Conservation (phyloP, 176 grass and related monocot genomes). For the Oryza officinalis region DNA sequence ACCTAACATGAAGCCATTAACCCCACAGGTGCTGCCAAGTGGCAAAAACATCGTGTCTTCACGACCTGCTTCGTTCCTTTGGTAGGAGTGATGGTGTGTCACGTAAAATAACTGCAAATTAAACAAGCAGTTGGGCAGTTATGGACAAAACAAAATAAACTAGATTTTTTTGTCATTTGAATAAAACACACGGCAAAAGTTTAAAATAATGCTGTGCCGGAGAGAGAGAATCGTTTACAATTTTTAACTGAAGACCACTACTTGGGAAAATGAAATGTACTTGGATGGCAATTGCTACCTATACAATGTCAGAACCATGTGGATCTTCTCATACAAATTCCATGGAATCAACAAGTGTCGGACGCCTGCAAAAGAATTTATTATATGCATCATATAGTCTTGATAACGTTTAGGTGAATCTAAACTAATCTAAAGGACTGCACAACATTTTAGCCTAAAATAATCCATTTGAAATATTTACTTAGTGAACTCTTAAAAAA, state of each 20-base stretch:
- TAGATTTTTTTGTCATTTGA: neutral
- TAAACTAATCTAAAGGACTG: neutral
- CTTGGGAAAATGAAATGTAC: neutral
- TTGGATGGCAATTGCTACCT: neutral
- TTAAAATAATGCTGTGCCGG: conserved; percentile 33
- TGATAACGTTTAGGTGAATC: conserved; percentile 7
- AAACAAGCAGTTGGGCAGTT: neutral
- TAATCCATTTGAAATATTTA: too few relatives aligned
- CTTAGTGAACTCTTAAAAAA: too few relatives aligned
- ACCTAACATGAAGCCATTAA: neutral
- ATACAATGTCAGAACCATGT: conserved; percentile 2
- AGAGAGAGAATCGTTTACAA: neutral
- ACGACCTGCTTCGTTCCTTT: conserved; percentile 8
- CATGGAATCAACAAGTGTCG: neutral
- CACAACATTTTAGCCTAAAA: neutral
- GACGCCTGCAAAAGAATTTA: neutral
- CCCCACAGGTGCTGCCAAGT: conserved; percentile 9
- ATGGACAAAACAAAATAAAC: conserved; percentile 19
- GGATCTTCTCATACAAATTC: neutral
- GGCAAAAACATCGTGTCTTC: conserved; percentile 26
- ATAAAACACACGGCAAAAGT: neutral
- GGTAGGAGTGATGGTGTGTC: neutral
- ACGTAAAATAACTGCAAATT: conserved; percentile 2
- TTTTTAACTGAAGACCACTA: neutral
- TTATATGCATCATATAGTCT: neutral